These are phyloP conservation scores for Populus tomentosa DNA, from an alignment of 441 rosid species.

Conservation along the genomic window DNA sequence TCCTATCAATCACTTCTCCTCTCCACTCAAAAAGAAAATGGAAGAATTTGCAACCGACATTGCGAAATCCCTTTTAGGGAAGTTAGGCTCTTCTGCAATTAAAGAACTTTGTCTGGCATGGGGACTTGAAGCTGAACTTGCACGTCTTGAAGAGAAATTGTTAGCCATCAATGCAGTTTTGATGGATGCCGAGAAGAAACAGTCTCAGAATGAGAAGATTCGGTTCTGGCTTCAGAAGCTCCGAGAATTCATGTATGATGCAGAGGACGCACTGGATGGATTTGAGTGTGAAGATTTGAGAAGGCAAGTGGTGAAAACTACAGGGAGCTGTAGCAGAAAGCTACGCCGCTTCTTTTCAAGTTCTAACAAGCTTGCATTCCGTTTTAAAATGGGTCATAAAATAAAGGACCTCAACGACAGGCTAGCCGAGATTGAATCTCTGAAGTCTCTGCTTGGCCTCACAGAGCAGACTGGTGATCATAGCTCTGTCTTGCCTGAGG, in stretches of 20 bases:
- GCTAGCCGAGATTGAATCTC: background rate
- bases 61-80: background rate
- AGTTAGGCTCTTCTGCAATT: background rate
- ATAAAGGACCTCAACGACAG: conserved; percentile 1
- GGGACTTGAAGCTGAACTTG: background rate
- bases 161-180: conserved; percentile 10
- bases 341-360: conserved; percentile 14
- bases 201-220: background rate
- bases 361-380: conserved; percentile 7
- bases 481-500: background rate
- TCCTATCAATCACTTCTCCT: background rate
- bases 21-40: background rate
- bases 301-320: background rate
- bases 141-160: background rate
- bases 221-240: conserved; percentile 7
- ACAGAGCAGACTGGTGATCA: background rate
- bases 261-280: conserved; percentile 16
- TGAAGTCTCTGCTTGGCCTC: background rate
- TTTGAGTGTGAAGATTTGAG: background rate
- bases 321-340: background rate
- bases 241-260: background rate
- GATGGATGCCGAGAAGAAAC: conserved; percentile 8
- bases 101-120: background rate
- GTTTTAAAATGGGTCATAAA: conserved; percentile 7
- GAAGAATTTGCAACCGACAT: background rate